Evolutionary conservation across 2,329 filamentous ascomycete genomes (phyloP), one percentile per base, ranked within the genome.

Genomic region (Colletotrichum sp.): DNA sequence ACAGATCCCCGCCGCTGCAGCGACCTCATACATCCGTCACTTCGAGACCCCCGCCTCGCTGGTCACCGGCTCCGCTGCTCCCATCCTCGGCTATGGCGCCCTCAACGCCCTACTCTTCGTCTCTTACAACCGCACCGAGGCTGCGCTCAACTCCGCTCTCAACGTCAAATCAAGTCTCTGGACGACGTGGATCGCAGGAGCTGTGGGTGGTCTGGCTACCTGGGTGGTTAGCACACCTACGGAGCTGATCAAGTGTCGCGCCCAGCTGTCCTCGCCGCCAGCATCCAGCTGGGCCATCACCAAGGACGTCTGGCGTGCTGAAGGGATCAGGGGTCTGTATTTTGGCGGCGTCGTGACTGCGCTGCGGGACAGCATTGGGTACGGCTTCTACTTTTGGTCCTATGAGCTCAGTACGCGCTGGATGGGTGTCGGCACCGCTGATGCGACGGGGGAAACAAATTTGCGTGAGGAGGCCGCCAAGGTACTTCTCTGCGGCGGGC

Each of bases 331-430:
- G 52, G 96, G 96, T 0, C 85, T 98, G 26, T 98, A 98, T 82
- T 90, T 93, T 77, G 96, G 96, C 24, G 96, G 96, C 24, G 88
- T 87, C 1, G 92, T 98, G 18, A 99, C 96, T 1, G 95, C 94
- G 69, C 82, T 96, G 55, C 90, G 96, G 66, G 96, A 99, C 85
- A 93, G 94, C 74, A 91, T 98, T 71, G 96, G 96, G n/a, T 99
- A 98, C 85, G 96, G 96, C 0, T 98, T 98, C 84, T 99, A 98
- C 82, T 99, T 99, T 84, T 98, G 95, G 94, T 94, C 94, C 2
- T 99, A 98, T 82, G 95, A 98, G 84, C 87, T 96, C 75, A 92
- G 89, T 78, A 95, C 93, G 78, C 89, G 91, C 44, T 86, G 88
- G 70, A 88, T 92, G 84, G 86, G 87, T 21, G 85, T 85, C 5